These are phyloP conservation scores for Penicillium oxalicum DNA, from an alignment of 2,329 filamentous ascomycete genomes.

Conservation along the genomic window DNA sequence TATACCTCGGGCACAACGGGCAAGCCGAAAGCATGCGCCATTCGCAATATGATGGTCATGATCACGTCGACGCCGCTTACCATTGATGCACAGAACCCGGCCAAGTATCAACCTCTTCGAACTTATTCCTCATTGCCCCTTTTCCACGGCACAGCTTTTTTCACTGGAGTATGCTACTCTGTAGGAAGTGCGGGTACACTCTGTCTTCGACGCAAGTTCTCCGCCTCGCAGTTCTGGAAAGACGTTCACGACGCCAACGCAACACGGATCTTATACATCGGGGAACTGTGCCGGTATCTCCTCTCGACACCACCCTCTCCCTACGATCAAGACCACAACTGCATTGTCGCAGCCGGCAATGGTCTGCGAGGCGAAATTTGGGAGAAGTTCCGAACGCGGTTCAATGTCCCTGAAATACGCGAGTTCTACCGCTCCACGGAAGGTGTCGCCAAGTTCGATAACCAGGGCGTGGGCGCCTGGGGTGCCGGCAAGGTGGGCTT, in stretches of 20 bases:
- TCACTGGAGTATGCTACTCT: conserved; percentile 39
- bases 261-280: conserved; percentile 44
- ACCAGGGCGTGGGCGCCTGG: conserved; percentile 37
- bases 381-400: conserved; percentile 42
- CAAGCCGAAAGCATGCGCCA: conserved; percentile 43
- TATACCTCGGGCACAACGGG: conserved; percentile 48
- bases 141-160: conserved; percentile 47
- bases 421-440: conserved; percentile 48
- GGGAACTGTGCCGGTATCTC: conserved; percentile 47
- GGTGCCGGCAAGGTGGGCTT: conserved; percentile 43
- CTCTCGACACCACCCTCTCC: conserved; percentile 41
- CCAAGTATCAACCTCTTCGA: conserved; percentile 42
- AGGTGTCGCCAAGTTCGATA: conserved; percentile 43
- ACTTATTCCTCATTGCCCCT: conserved; percentile 45
- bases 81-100: conserved; percentile 31
- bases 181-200: conserved; percentile 39
- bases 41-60: conserved; percentile 36
- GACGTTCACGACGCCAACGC: conserved; percentile 41
- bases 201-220: conserved; percentile 44
- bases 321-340: conserved; percentile 42
- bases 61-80: conserved; percentile 34
- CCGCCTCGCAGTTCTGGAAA: conserved; percentile 42
- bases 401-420: conserved; percentile 41
- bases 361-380: conserved; percentile 46
- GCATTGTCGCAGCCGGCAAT: conserved; percentile 44